Percentiles rank a stretch among this genome's conserved stretches.
phyloP scores from a whole-genome alignment of 2,329 filamentous ascomycete genomes.

The Thermothelomyces thermophilus region DNA sequence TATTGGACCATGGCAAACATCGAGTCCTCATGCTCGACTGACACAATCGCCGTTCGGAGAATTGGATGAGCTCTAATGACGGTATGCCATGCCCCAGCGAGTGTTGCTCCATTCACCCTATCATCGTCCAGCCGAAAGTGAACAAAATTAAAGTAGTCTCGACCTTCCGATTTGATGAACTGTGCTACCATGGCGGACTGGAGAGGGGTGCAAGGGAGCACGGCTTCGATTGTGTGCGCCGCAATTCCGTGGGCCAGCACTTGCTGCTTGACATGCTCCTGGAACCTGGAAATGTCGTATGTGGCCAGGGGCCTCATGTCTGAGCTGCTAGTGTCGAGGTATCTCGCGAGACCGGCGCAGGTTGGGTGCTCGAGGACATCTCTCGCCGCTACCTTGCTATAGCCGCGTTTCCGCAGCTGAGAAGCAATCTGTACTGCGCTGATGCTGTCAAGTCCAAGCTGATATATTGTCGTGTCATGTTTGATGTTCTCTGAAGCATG shows the following conservation, averaged over 20 bases:
- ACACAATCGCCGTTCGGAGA: conserved; percentile 66
- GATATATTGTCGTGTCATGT: conserved; percentile 67
- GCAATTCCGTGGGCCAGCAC: conserved; percentile 21
- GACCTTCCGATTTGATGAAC: conserved; percentile 60
- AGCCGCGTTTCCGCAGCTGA: conserved; percentile 53
- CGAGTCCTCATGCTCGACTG: conserved; percentile 50
- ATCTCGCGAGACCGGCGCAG: conserved; percentile 34
- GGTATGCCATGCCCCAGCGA: conserved; percentile 54
- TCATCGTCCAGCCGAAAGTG: conserved; percentile 43
- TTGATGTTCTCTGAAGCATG: conserved; percentile 44
- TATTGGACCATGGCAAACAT: conserved; percentile 74
- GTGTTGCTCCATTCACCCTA: conserved; percentile 30
- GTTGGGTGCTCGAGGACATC: conserved; percentile 65
- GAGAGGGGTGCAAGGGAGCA: conserved; percentile 72
- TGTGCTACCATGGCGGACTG: conserved; percentile 76
- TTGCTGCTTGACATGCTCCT: conserved; percentile 27
- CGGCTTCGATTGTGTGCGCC: conserved; percentile 39
- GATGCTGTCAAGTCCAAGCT: conserved; percentile 87
- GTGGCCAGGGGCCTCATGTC: background rate
- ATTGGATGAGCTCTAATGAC: conserved; percentile 57
- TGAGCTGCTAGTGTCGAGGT: conserved; percentile 3
- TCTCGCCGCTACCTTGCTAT: conserved; percentile 55
- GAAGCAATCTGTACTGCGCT: conserved; percentile 73
- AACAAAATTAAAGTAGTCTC: conserved; percentile 70
- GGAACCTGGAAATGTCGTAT: conserved; percentile 39